Base-by-base conservation (phyloP, 805 yeast species). In the Wickerhamomyces xylosicus region DNA sequence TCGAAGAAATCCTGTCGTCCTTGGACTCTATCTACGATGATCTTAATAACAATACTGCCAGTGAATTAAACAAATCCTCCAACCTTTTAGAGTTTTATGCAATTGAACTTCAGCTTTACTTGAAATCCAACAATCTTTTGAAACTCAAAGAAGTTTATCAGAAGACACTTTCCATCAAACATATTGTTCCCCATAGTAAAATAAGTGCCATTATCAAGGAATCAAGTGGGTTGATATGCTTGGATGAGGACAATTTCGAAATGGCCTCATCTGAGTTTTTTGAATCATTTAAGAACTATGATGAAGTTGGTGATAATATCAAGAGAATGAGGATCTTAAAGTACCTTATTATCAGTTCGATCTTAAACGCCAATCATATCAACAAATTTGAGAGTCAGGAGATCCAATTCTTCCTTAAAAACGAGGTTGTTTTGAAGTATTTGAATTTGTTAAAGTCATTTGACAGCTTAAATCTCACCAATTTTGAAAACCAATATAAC, bases 151-250 rank as follows among this genome's bases (percentile, higher is more conserved):
- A 66, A 36, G 61, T 78, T 17, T 74, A 80, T 46, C 57, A 63
- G 20, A 61, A 72, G 43, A 64, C 79, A 0, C 46, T 62, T n/a
- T 46, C 56, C 5, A 62, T 78, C 17, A 69, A 72, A 7, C 64
- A 77, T 0, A 82, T 85, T 2, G 78, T 82, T 3, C 82, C 87
- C 1, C 94, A 85, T 50, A 87, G 94, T 1, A 64, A 71, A 36
- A 76, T 81, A 20, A 64, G 77, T 56, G 95, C 90, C 2, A 71
- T 79, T n/a, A 71, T 85, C 19, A 69, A 75, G 44, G 90, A 84
- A 54, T 78, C 85, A 46, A 85, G 86, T 0, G 95, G 87, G 2
- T 70, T 75, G 38, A 67, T 84, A 45, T 69, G 72, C 37, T 76
- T 83, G 68, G 64, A 71, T 43, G 69, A 72, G 36, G 71, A 69